Conservation (phyloP, 345 rosid genomes). For the Moricandia arvensis region DNA sequence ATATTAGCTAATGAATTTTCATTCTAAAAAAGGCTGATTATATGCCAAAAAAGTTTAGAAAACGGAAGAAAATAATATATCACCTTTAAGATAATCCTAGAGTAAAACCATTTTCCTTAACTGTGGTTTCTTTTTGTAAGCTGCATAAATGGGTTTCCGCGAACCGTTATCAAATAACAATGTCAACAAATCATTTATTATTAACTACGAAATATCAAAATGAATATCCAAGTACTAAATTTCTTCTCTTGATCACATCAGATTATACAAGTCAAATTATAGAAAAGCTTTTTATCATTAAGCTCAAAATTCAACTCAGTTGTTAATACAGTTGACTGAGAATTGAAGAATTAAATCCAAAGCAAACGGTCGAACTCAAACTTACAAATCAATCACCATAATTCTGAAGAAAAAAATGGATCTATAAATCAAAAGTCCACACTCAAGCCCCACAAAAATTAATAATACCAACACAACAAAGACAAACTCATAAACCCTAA, state of each 20-base stretch:
- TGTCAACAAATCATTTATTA: background rate
- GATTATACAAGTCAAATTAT: background rate
- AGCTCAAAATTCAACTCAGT: background rate
- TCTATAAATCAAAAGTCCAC: slow-evolving; percentile 5
- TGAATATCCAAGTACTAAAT: background rate
- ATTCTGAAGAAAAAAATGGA: background rate
- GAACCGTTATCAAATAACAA: background rate
- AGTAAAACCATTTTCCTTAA: background rate
- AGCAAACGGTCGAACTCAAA: slow-evolving; percentile 3
- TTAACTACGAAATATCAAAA: background rate
- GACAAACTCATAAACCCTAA: slow-evolving; percentile 19
- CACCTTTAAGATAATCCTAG: background rate
- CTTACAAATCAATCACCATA: background rate
- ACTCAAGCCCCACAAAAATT: slow-evolving; percentile 21
- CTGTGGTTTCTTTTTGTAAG: background rate
- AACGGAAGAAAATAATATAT: background rate
- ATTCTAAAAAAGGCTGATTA: no score
- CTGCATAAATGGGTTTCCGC: background rate
- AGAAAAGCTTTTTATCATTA: background rate
- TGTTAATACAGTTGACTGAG: background rate
- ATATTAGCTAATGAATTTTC: no score
- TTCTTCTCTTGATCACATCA: background rate
- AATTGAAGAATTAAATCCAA: background rate
- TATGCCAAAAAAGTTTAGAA: no score
- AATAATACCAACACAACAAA: slow-evolving; percentile 14